Base-by-base conservation (phyloP, 371 early-diverging fungal species). In the Mortierella sp. region DNA sequence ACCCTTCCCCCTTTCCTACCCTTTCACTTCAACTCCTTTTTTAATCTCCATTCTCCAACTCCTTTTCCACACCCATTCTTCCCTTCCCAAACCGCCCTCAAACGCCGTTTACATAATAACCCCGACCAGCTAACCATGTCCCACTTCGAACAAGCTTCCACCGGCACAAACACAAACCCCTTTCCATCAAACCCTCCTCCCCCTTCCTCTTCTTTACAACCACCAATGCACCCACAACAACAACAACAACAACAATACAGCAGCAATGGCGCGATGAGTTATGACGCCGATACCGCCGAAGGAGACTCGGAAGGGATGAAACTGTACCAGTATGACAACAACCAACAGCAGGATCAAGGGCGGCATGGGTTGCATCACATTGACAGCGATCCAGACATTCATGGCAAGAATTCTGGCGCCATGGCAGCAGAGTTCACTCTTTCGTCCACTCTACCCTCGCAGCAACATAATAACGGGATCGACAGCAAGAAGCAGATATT, bases 331-430 rank as follows among this genome's bases (percentile, higher is more conserved):
- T 8, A 38, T 21, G 21, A 21, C 21, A 65, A 21, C 21, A 65
- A 8, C 16, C 41, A 41, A 41, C 46, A 46, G 2, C 29, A 38
- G 18, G 18, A 7, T 7, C 65, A 65, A 38, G 38, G 21, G 8
- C 48, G 14, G 27, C 7, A 55, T n/a, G 48, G 18, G 14, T 35
- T 38, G 32, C 32, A 60, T 29, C 56, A 77, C 44, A 77, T 77
- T n/a, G 77, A 77, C 38, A 77, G 72, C 35, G 72, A 77, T 44
- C 27, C 60, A 27, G 71, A 77, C n/a, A 14, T 76, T 48, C 43
- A 76, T 58, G 41, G 43, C 35, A 35, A 0, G 16, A 24, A 44
- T 3, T 16, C 32, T 32, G n/a, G 21, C 21, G 6, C 51, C 21
- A 51, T 51, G 51, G 18, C 21, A 21, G 51, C 51, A 21, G 51